Percentiles rank a stretch among this genome's conserved stretches.
phyloP scores from a whole-genome alignment of 352 stramenopile species.

The Phytopythium helicoides region DNA sequence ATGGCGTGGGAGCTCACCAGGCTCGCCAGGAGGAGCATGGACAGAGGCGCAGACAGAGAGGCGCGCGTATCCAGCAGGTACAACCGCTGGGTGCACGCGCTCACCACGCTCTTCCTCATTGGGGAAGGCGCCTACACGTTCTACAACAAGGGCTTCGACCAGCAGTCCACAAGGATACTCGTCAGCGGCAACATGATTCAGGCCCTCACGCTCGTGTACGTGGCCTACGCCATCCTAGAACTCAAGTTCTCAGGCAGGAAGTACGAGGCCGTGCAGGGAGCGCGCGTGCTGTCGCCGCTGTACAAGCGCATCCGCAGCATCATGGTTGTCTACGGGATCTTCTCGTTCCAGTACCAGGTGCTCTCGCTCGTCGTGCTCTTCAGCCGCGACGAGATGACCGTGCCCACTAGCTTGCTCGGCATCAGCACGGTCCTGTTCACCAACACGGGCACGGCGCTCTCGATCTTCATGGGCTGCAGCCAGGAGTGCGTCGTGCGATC shows the following conservation, averaged over 20 bases:
- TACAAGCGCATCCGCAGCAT: constrained; percentile 61
- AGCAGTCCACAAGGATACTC: constrained; percentile 31
- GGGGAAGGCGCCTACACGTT: constrained; percentile 33
- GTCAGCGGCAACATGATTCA: constrained; percentile 47
- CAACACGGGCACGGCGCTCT: constrained; percentile 38
- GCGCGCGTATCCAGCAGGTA: constrained; percentile 19
- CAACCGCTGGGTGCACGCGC: constrained; percentile 29
- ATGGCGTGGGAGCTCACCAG: constrained; percentile 42
- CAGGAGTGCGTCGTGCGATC: constrained; percentile 43
- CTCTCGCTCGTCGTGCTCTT: constrained; percentile 40
- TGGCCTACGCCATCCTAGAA: constrained; percentile 28
- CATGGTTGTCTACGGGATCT: constrained; percentile 50
- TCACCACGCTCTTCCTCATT: constrained; percentile 34
- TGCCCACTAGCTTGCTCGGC: constrained; percentile 32
- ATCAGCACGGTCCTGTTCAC: constrained; percentile 41
- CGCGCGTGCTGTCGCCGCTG: constrained; percentile 42
- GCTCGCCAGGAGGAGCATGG: constrained; percentile 40
- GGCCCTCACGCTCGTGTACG: constrained; percentile 34
- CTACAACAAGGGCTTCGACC: constrained; percentile 35
- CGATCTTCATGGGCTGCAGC: constrained; percentile 43
- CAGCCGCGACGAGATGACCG: constrained; percentile 24
- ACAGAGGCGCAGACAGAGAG: constrained; percentile 28
- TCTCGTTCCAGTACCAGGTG: constrained; percentile 48
- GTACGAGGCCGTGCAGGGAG: constrained; percentile 45
- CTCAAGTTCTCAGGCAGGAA: constrained; percentile 49